Conservation (phyloP, 345 rosid species). For the Populus deltoides region DNA sequence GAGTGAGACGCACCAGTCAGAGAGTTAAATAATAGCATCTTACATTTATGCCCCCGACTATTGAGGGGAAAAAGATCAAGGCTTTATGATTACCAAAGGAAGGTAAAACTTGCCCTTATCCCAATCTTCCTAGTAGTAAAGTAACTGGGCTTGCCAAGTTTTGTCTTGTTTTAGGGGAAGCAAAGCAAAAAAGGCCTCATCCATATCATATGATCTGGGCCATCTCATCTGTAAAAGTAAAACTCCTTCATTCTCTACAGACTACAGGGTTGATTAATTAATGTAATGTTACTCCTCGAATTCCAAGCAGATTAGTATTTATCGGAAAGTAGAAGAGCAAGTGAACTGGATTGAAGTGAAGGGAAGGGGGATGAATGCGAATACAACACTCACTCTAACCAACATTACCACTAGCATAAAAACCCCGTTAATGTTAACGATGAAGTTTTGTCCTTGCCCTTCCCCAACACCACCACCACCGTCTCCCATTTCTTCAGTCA, state of each 20-base stretch:
- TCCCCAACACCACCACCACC: neutral
- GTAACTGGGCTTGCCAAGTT: neutral
- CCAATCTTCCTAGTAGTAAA: neutral
- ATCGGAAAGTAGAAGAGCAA: neutral
- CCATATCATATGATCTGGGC: constrained; percentile 1
- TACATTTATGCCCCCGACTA: constrained; percentile 10
- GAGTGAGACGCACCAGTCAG: neutral
- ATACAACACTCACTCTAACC: neutral
- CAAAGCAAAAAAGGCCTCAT: neutral
- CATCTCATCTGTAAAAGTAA: neutral
- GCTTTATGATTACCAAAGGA: neutral
- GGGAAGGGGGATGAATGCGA: neutral
- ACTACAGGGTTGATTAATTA: no score
- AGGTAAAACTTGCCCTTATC: neutral
- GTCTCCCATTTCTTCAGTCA: constrained; percentile 3
- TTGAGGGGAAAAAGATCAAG: neutral
- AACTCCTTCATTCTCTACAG: neutral
- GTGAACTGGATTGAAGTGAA: neutral
- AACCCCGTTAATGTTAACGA: neutral
- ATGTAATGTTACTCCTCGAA: no score
- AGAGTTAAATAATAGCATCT: neutral
- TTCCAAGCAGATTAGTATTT: neutral
- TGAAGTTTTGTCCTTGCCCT: neutral
- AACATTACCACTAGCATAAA: neutral
- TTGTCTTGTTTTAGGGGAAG: neutral